Percentiles rank a stretch among this genome's conserved stretches.
Conservation (phyloP, 305 asterid genomes). For the Fraxinus ornus region DNA sequence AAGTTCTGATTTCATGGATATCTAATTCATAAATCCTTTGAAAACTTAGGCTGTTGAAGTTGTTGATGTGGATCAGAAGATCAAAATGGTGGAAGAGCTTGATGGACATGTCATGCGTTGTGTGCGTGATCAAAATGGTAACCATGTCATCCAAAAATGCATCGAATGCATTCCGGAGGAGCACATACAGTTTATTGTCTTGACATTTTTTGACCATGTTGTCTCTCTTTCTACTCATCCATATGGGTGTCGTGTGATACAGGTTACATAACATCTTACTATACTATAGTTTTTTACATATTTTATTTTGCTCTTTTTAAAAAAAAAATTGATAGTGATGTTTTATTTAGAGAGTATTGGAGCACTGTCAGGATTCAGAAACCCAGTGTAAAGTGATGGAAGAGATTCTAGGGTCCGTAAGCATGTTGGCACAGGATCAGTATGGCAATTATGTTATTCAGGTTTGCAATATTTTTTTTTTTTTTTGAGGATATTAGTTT, state of each 20-base stretch:
- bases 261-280: constrained; percentile 39
- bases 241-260: constrained; percentile 96
- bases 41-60: constrained; percentile 87
- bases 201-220: constrained; percentile 86
- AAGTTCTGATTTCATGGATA: background rate
- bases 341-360: constrained; percentile 60
- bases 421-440: constrained; percentile 87
- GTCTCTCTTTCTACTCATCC: constrained; percentile 96
- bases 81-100: constrained; percentile 92
- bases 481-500: background rate
- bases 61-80: constrained; percentile 92
- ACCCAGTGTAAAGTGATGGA: constrained; percentile 83
- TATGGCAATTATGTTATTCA: constrained; percentile 86
- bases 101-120: constrained; percentile 97
- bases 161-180: constrained; percentile 95
- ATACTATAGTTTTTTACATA: background rate
- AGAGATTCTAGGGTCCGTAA: constrained; percentile 72
- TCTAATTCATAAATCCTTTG: background rate
- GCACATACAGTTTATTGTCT: constrained; percentile 75
- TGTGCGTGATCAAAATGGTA: constrained; percentile 98
- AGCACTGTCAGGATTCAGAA: constrained; percentile 56
- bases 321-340: background rate
- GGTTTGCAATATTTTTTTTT: constrained; percentile 35
- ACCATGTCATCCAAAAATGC: constrained; percentile 96
- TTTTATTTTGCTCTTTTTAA: background rate